Percentiles rank a stretch among this genome's conserved stretches.
Conservation (phyloP, 139 green algal genomes). For the Picochlorum sp. region DNA sequence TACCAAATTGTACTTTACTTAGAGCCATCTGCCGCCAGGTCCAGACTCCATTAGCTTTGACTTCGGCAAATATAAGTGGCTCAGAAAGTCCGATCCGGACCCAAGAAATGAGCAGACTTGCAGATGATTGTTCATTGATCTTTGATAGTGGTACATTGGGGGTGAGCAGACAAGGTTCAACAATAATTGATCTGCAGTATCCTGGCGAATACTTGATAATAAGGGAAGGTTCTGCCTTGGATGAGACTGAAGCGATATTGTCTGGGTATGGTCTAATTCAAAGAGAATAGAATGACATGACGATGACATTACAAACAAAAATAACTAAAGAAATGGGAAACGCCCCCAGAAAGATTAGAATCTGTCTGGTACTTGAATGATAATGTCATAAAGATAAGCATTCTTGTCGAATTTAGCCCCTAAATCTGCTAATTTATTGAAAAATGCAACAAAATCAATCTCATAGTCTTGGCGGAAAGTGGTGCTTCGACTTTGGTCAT, state of each 20-base stretch:
- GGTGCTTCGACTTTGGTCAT: slow-evolving; percentile 44
- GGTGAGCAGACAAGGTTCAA: slow-evolving; percentile 36
- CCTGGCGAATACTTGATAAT: slow-evolving; percentile 27
- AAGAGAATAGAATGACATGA: neutral
- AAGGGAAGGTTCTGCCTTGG: slow-evolving; percentile 20
- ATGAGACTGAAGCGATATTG: neutral
- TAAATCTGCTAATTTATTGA: slow-evolving; percentile 41
- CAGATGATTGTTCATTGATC: slow-evolving; percentile 38
- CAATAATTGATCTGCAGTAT: slow-evolving; percentile 50
- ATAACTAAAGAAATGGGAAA: neutral
- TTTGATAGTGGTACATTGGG: slow-evolving; percentile 41
- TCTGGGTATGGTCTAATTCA: neutral
- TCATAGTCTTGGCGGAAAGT: slow-evolving; percentile 39
- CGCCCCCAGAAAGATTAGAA: neutral
- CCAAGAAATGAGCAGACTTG: slow-evolving; percentile 46
- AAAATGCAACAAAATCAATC: slow-evolving; percentile 59
- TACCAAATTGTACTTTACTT: slow-evolving; percentile 51
- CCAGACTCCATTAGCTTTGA: slow-evolving; percentile 46
- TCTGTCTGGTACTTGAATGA: neutral
- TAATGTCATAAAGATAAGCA: slow-evolving; percentile 43
- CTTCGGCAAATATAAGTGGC: slow-evolving; percentile 54
- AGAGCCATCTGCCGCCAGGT: slow-evolving; percentile 23
- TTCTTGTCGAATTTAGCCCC: slow-evolving; percentile 54
- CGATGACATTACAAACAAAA: neutral
- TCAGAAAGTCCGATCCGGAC: slow-evolving; percentile 19